Base-by-base conservation (phyloP, 2,329 filamentous ascomycete species). In the Fusarium tjaetaba region DNA sequence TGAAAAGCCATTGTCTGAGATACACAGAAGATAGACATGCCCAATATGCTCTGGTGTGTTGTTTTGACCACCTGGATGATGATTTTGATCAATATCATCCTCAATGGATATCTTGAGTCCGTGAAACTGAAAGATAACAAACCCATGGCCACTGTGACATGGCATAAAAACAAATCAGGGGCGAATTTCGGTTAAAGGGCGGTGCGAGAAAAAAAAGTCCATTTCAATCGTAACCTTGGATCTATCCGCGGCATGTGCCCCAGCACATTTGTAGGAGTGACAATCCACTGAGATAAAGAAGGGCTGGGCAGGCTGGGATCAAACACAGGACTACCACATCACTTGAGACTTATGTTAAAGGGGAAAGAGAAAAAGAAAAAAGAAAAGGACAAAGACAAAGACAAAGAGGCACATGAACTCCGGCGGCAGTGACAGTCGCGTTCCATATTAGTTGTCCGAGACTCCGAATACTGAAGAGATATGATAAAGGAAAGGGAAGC, bases 231-330 rank as follows among this genome's bases (percentile, higher is more conserved):
- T 39, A 70, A 57, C 49, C 56, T 46, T 70, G 51, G 51, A 72
- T 72, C 70, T 75, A 73, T 75, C 72, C 58, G 60, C 61, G 36
- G 59, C 61, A 73, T 69, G 56, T 51, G 55, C 60, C 62, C 71
- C 45, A 70, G 66, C 51, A 26, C 41, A 46, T 41, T 65, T 22
- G 14, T 53, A 41, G 26, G 49, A 61, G 53, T 64, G 46, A 39
- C 48, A 56, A 71, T 64, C 65, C 60, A 68, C 65, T 46, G 41
- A 26, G 41, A 67, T 42, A 57, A 49, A 57, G 52, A 38, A 55
- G 36, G 45, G 45, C 52, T 46, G 48, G 30, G 48, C 30, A 20
- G 30, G 30, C 13, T 52, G 45, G 58, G 57, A 56, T 70, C 63
- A 45, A 42, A 41, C 55, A 56, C 52, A 56, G 39, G 51, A 59